These are phyloP conservation scores for Kwoniella heveanensis DNA, from an alignment of 768 basidiomycete genomes.

Conservation along the genomic window DNA sequence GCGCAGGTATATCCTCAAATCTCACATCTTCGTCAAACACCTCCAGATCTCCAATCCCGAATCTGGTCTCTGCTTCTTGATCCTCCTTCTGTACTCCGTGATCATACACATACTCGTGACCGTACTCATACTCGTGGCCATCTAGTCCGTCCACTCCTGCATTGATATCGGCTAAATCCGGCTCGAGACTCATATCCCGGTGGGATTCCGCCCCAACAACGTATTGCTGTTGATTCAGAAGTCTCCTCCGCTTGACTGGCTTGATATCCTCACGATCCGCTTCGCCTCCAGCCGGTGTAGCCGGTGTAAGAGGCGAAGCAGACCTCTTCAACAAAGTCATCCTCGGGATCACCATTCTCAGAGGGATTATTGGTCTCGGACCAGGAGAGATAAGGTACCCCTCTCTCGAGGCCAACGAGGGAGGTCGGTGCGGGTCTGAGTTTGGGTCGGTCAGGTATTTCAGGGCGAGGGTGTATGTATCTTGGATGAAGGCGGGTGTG, in stretches of 20 bases:
- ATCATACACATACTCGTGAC: too few relatives aligned
- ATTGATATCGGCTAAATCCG: too few relatives aligned
- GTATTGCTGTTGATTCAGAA: too few relatives aligned
- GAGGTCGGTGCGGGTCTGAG: slow-evolving; percentile 3
- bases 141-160: too few relatives aligned
- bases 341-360: slow-evolving; percentile 2
- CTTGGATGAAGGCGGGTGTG: slow-evolving; percentile 36
- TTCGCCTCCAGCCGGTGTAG: too few relatives aligned
- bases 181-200: too few relatives aligned
- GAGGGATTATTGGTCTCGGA: neutral
- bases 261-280: too few relatives aligned
- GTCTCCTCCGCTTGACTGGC: slow-evolving; percentile 2
- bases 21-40: slow-evolving; percentile 35
- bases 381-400: slow-evolving; percentile 19
- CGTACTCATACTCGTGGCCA: too few relatives aligned
- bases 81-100: too few relatives aligned
- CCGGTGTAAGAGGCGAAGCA: too few relatives aligned
- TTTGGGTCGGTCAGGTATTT: slow-evolving; percentile 14
- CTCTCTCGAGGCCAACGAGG: slow-evolving; percentile 12
- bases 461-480: slow-evolving; percentile 36
- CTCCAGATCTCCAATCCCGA: slow-evolving; percentile 33
- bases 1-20: slow-evolving; percentile 46
- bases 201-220: too few relatives aligned
- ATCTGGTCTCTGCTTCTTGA: too few relatives aligned
- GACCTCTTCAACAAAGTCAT: slow-evolving; percentile 5